Percentiles rank a stretch among this genome's conserved stretches.
phyloP scores from a whole-genome alignment of 1,284 basidiomycete genomes.

The Mixia osmundae region DNA sequence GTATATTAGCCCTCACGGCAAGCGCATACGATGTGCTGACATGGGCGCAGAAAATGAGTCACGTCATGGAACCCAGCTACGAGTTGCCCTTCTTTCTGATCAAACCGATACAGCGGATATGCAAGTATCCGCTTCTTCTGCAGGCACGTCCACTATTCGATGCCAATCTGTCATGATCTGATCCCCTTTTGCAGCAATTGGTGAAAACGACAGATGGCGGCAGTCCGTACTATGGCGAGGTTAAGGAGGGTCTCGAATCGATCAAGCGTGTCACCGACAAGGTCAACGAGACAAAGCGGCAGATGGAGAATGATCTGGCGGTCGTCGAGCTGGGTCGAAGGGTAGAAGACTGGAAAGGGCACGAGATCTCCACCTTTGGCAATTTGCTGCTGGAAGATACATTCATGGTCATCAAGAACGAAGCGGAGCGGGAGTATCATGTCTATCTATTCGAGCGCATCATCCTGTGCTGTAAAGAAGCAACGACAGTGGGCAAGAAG shows the following conservation, averaged over 20 bases:
- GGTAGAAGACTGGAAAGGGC: constrained; percentile 98
- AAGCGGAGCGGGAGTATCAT: constrained; percentile 90
- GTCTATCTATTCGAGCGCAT: constrained; percentile 99
- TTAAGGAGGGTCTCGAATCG: constrained; percentile 57
- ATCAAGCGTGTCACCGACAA: constrained; percentile 83
- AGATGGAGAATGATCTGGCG: constrained; percentile 54
- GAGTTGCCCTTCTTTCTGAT: constrained; percentile 71
- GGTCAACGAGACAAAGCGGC: constrained; percentile 84
- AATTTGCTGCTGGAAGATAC: constrained; percentile 78
- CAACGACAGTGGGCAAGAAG: constrained; percentile 25
- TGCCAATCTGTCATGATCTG: not conserved
- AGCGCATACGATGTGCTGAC: not conserved
- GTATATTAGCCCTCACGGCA: constrained; percentile 24
- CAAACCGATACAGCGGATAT: constrained; percentile 51
- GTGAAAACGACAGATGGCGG: constrained; percentile 38
- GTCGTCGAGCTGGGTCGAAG: constrained; percentile 69
- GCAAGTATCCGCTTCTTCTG: constrained; percentile 46
- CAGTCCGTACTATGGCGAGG: constrained; percentile 57
- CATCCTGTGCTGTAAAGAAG: constrained; percentile 91
- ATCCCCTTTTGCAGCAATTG: constrained; percentile 15
- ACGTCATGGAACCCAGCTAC: constrained; percentile 24
- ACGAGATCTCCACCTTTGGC: constrained; percentile 81
- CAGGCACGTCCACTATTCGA: constrained; percentile 26
- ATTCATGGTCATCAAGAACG: constrained; percentile 87
- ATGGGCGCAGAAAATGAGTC: constrained; percentile 12